phyloP scores from a whole-genome alignment of 2,329 filamentous ascomycete genomes.

The Chaetomium strumarium region DNA sequence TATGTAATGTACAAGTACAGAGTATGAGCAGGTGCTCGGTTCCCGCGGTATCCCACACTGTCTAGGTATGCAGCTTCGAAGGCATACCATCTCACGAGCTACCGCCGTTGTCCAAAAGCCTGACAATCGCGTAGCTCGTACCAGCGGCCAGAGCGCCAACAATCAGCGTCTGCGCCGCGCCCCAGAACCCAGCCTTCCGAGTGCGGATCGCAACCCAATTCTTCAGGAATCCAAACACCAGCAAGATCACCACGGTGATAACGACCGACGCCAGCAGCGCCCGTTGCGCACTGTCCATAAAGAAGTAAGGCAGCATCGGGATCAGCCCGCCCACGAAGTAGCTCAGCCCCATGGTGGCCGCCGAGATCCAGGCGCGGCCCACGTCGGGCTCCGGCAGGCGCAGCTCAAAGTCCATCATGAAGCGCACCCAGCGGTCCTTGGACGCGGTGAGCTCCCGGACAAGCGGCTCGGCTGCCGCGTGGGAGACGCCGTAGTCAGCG shows the following conservation, averaged over 20 bases:
- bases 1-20: too few relatives aligned
- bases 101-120: slow-evolving; percentile 41
- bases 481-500: slow-evolving; percentile 39
- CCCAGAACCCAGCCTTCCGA: slow-evolving; percentile 48
- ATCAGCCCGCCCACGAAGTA: slow-evolving; percentile 67
- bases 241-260: slow-evolving; percentile 55
- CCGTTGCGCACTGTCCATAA: slow-evolving; percentile 40
- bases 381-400: slow-evolving; percentile 41
- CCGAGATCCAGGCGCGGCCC: slow-evolving; percentile 47
- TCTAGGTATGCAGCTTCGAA: too few relatives aligned
- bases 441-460: slow-evolving; percentile 44
- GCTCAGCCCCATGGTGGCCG: slow-evolving; percentile 59
- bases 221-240: slow-evolving; percentile 61
- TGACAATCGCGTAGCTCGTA: slow-evolving; percentile 58
- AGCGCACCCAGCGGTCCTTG: slow-evolving; percentile 46
- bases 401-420: slow-evolving; percentile 56
- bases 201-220: slow-evolving; percentile 47
- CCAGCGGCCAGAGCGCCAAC: slow-evolving; percentile 61
- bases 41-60: too few relatives aligned
- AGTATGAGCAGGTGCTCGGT: too few relatives aligned
- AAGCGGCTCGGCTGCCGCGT: slow-evolving; percentile 38
- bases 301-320: slow-evolving; percentile 66
- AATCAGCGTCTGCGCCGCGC: slow-evolving; percentile 58
- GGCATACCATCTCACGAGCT: neutral
- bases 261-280: slow-evolving; percentile 54